Conservation (phyloP, 371 early-diverging fungal genomes). For the Nematocida sp. region DNA sequence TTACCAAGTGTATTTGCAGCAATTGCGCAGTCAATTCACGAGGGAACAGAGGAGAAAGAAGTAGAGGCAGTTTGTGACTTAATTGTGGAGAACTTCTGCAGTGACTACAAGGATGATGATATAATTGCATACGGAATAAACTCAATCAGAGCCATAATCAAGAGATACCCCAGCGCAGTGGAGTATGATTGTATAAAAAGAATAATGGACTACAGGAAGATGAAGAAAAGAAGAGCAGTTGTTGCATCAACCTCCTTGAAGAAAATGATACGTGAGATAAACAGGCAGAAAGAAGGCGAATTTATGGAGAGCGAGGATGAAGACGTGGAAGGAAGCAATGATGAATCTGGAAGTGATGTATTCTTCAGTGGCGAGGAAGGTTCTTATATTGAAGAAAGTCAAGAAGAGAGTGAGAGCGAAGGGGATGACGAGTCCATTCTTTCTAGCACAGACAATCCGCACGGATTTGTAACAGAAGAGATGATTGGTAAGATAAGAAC, state of each 20-base stretch:
- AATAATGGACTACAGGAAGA: conserved; percentile 26
- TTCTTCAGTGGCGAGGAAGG: conserved; percentile 2
- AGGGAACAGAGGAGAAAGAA: conserved; percentile 25
- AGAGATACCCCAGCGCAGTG: conserved; percentile 49
- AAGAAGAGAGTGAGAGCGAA: background rate
- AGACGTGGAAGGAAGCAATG: conserved; percentile 37
- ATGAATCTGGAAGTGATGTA: background rate
- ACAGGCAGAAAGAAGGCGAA: conserved; percentile 3
- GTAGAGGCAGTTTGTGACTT: conserved; percentile 57
- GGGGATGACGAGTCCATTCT: conserved; percentile 17
- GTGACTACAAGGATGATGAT: conserved; percentile 65
- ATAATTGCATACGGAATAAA: conserved; percentile 65
- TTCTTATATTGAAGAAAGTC: background rate
- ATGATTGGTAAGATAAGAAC: conserved; percentile 51
- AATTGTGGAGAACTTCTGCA: conserved; percentile 61
- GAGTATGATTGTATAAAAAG: conserved; percentile 29
- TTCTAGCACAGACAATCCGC: no score
- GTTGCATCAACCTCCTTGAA: conserved; percentile 24
- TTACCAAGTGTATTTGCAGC: conserved; percentile 49
- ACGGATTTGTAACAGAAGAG: conserved; percentile 57
- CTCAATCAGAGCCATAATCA: conserved; percentile 56
- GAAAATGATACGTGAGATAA: conserved; percentile 42
- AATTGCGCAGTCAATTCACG: conserved; percentile 48
- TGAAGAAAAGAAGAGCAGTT: conserved; percentile 25
- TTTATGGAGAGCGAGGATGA: conserved; percentile 40